phyloP scores from a whole-genome alignment of 805 yeast genomes.

The Sugiyamaella valdiviana region DNA sequence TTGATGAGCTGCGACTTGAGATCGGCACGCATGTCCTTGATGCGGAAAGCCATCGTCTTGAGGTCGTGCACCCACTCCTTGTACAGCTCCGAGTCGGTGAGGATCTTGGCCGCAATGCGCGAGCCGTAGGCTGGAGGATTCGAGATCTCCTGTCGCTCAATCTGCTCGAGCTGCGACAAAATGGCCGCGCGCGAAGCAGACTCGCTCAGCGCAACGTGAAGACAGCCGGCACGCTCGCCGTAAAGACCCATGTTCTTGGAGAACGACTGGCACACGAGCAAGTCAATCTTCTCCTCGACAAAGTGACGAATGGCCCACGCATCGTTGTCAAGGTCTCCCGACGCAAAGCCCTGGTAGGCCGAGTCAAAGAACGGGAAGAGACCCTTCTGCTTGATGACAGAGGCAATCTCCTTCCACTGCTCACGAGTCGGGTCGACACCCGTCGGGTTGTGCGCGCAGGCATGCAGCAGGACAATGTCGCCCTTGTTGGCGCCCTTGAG shows the following conservation, averaged over 20 bases:
- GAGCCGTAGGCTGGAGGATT: slow-evolving; percentile 97
- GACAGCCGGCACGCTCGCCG: slow-evolving; percentile 95
- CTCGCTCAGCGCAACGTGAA: slow-evolving; percentile 56
- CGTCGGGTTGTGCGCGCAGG: slow-evolving; percentile 98
- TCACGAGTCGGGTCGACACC: slow-evolving; percentile 86
- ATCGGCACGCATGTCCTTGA: slow-evolving; percentile 66
- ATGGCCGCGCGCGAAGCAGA: slow-evolving; percentile 49
- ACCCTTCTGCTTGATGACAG: slow-evolving; percentile 49
- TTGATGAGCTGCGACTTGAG: slow-evolving; percentile 55
- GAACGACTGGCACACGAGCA: slow-evolving; percentile 85
- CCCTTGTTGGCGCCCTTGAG: slow-evolving; percentile 66
- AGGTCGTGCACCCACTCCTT: slow-evolving; percentile 81
- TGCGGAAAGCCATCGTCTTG: slow-evolving; percentile 80
- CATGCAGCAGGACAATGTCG: slow-evolving; percentile 77
- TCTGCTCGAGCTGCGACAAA: slow-evolving; percentile 64
- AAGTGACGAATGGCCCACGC: slow-evolving; percentile 71
- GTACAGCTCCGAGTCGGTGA: slow-evolving; percentile 60
- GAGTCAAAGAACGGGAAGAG: slow-evolving; percentile 86
- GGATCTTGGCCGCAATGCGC: slow-evolving; percentile 71
- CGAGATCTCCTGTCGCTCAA: slow-evolving; percentile 80
- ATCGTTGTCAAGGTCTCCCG: slow-evolving; percentile 77
- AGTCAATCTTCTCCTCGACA: slow-evolving; percentile 46
- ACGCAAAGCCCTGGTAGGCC: slow-evolving; percentile 96
- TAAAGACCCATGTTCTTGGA: slow-evolving; percentile 96
- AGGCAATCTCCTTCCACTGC: slow-evolving; percentile 71